These are phyloP conservation scores for Gnomoniopsis sp. DNA, from an alignment of 2,329 filamentous ascomycete species.

Conservation along the genomic window DNA sequence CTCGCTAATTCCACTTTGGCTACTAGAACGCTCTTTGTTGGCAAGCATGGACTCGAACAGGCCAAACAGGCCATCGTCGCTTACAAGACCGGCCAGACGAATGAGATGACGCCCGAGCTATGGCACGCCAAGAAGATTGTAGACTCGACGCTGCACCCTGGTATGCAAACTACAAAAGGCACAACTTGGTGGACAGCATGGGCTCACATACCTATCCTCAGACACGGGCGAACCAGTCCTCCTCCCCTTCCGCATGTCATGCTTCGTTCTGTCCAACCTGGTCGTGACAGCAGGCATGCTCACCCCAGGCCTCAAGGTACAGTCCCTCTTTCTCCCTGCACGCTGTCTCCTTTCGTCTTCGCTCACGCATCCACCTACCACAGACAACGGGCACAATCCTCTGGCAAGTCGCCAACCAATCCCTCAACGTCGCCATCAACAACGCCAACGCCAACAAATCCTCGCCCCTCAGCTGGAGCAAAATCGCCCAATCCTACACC, in stretches of 20 bases:
- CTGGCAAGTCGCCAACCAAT: slow-evolving; percentile 97
- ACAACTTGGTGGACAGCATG: slow-evolving; percentile 1
- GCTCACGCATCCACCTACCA: background rate
- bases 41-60: slow-evolving; percentile 72
- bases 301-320: slow-evolving; percentile 75
- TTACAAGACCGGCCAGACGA: slow-evolving; percentile 82
- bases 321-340: slow-evolving; percentile 20
- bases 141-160: slow-evolving; percentile 92
- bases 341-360: background rate
- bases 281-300: slow-evolving; percentile 97
- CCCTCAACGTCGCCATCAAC: slow-evolving; percentile 97
- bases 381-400: slow-evolving; percentile 79
- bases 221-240: slow-evolving; percentile 92
- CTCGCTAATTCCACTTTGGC: background rate
- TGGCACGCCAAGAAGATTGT: slow-evolving; percentile 97
- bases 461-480: slow-evolving; percentile 75
- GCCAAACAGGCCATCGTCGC: slow-evolving; percentile 77
- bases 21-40: slow-evolving; percentile 81
- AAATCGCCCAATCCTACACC: slow-evolving; percentile 85
- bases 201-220: slow-evolving; percentile 31
- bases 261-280: slow-evolving; percentile 88
- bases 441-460: slow-evolving; percentile 98
- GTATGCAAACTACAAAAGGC: slow-evolving; percentile 45
- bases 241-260: slow-evolving; percentile 96
- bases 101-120: slow-evolving; percentile 81